phyloP scores from a whole-genome alignment of 441 rosid genomes.

The Erodium moschatum region DNA sequence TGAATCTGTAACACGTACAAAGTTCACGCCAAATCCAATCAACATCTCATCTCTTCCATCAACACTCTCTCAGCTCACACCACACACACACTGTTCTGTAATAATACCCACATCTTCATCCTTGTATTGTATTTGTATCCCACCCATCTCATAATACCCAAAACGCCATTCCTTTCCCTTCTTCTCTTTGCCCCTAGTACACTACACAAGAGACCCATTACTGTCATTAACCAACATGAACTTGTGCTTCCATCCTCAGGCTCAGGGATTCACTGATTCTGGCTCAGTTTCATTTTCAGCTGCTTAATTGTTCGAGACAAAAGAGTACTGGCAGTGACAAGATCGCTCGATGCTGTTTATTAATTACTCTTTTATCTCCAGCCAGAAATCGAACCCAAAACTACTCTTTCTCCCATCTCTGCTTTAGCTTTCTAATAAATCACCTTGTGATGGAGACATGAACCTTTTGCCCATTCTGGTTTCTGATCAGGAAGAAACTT shows the following conservation, averaged over 20 bases:
- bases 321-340: constrained; percentile 18
- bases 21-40: not conserved
- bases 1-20: constrained; percentile 28
- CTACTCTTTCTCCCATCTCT: not conserved
- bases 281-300: constrained; percentile 6
- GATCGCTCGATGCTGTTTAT: not conserved
- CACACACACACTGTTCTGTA: constrained; percentile 2
- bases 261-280: not conserved
- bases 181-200: not conserved
- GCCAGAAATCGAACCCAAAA: not conserved
- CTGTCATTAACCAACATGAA: constrained; percentile 16
- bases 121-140: not conserved
- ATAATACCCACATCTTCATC: constrained; percentile 6
- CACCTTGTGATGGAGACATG: constrained; percentile 29
- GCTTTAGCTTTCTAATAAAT: constrained; percentile 18
- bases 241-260: constrained; percentile 7
- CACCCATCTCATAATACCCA: not conserved
- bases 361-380: not conserved
- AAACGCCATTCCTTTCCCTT: constrained; percentile 11
- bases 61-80: constrained; percentile 24
- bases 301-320: constrained; percentile 22
- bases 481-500: constrained; percentile 31
- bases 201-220: constrained; percentile 4
- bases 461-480: constrained; percentile 33
- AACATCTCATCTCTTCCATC: constrained; percentile 27